Evolutionary conservation across 106 monocot genomes (phyloP).

Genomic region (Vanilla planifolia): DNA sequence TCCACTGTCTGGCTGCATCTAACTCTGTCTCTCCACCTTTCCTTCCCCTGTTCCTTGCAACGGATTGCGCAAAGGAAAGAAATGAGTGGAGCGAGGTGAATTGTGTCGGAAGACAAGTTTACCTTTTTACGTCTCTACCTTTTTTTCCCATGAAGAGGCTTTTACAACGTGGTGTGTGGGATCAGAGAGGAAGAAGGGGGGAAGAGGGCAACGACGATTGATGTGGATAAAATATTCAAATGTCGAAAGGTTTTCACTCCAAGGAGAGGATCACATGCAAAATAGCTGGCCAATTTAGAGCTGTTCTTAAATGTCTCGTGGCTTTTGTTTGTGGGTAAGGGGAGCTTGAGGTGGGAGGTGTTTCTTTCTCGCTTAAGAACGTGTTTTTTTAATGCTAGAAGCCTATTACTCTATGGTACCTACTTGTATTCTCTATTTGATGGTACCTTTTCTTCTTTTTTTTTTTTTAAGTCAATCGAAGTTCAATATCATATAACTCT

Average conservation of each 20-base stretch:
- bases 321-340: neutral
- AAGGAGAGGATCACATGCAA: neutral
- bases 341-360: too few species aligned
- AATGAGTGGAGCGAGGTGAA: constrained; percentile 10
- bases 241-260: neutral
- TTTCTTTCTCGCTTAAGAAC: too few species aligned
- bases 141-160: neutral
- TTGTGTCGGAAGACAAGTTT: neutral
- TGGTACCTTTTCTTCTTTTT: too few species aligned
- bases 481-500: too few species aligned
- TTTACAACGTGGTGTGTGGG: neutral
- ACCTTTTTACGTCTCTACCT: neutral
- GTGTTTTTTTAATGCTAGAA: too few species aligned
- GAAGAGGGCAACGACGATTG: too few species aligned
- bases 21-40: neutral
- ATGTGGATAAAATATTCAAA: too few species aligned
- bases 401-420: too few species aligned
- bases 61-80: constrained; percentile 10
- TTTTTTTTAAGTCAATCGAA: too few species aligned
- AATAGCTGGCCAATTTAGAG: neutral
- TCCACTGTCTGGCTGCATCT: constrained; percentile 27
- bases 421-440: too few species aligned
- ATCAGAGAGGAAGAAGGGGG: neutral
- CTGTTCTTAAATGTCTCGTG: neutral
- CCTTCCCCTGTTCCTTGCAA: constrained; percentile 6